Percentiles rank a stretch among this genome's conserved stretches.
phyloP scores from a whole-genome alignment of 2,329 filamentous ascomycete genomes.

The Triangularia verruculosa region DNA sequence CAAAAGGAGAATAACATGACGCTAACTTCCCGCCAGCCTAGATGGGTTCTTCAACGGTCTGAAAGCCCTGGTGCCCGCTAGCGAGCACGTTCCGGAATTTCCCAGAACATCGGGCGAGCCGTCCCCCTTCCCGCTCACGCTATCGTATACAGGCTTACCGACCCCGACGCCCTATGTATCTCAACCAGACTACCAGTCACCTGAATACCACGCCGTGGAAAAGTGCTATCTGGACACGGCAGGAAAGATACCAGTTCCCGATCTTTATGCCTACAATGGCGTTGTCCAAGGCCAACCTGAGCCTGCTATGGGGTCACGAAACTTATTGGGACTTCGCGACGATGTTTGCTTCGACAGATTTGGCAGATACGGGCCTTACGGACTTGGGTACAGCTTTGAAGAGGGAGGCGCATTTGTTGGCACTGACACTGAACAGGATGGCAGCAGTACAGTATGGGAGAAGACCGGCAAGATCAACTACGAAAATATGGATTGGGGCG shows the following conservation, averaged over 20 bases:
- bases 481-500: slow-evolving; percentile 52
- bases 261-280: slow-evolving; percentile 66
- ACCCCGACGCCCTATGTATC: slow-evolving; percentile 60
- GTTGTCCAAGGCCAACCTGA: slow-evolving; percentile 75
- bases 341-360: slow-evolving; percentile 88
- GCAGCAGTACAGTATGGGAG: slow-evolving; percentile 59
- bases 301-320: slow-evolving; percentile 72
- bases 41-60: slow-evolving; percentile 79
- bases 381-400: slow-evolving; percentile 72
- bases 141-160: slow-evolving; percentile 39
- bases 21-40: slow-evolving; percentile 53
- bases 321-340: slow-evolving; percentile 67
- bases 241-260: slow-evolving; percentile 55
- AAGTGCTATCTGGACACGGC: slow-evolving; percentile 63
- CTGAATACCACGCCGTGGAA: slow-evolving; percentile 54
- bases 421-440: slow-evolving; percentile 69
- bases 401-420: slow-evolving; percentile 69
- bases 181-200: slow-evolving; percentile 62
- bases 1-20: neutral
- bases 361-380: slow-evolving; percentile 80
- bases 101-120: slow-evolving; percentile 47
- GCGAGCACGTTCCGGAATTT: slow-evolving; percentile 70
- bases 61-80: slow-evolving; percentile 61
- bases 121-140: slow-evolving; percentile 34
- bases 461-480: slow-evolving; percentile 56